These are phyloP conservation scores for Pseudogymnoascus verrucosus DNA, from an alignment of 2,329 filamentous ascomycete species.

Conservation along the genomic window DNA sequence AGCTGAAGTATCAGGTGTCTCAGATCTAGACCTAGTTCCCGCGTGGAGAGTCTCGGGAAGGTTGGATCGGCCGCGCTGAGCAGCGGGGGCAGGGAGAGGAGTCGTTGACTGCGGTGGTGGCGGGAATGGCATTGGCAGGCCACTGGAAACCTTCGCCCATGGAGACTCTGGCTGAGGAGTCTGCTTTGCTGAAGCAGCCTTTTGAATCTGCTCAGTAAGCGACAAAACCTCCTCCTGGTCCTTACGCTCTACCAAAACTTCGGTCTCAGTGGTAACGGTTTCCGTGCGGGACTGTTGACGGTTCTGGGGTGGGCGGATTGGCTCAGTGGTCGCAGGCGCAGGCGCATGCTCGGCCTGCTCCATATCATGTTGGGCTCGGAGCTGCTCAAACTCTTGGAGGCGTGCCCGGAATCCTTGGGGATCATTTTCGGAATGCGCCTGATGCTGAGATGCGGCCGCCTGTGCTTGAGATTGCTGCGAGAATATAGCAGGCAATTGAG, in stretches of 20 bases:
- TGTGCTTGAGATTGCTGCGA: constrained; percentile 22
- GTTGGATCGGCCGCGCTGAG: constrained; percentile 75
- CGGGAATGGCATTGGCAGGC: constrained; percentile 69
- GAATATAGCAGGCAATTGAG: constrained; percentile 25
- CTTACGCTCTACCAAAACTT: constrained; percentile 12
- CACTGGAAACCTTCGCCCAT: constrained; percentile 53
- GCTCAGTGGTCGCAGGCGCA: constrained; percentile 27
- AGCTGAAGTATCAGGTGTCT: constrained; percentile 57
- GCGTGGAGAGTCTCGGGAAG: constrained; percentile 64
- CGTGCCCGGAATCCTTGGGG: constrained; percentile 52
- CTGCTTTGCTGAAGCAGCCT: constrained; percentile 56
- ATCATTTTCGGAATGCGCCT: constrained; percentile 48
- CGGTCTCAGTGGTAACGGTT: constrained; percentile 14
- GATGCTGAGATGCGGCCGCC: constrained; percentile 54
- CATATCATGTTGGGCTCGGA: constrained; percentile 65
- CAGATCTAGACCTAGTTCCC: constrained; percentile 52
- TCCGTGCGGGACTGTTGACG: constrained; percentile 16
- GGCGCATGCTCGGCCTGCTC: constrained; percentile 28
- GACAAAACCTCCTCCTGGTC: constrained; percentile 48
- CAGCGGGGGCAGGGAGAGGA: constrained; percentile 79
- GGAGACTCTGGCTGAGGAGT: constrained; percentile 42
- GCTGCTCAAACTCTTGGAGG: constrained; percentile 73
- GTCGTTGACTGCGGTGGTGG: constrained; percentile 65
- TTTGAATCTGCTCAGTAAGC: constrained; percentile 76
- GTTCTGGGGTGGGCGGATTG: constrained; percentile 21